Evolutionary conservation across 1,284 basidiomycete genomes (phyloP), one percentile per base, ranked within the genome.

Genomic region (Microbotryomycetes sp.): DNA sequence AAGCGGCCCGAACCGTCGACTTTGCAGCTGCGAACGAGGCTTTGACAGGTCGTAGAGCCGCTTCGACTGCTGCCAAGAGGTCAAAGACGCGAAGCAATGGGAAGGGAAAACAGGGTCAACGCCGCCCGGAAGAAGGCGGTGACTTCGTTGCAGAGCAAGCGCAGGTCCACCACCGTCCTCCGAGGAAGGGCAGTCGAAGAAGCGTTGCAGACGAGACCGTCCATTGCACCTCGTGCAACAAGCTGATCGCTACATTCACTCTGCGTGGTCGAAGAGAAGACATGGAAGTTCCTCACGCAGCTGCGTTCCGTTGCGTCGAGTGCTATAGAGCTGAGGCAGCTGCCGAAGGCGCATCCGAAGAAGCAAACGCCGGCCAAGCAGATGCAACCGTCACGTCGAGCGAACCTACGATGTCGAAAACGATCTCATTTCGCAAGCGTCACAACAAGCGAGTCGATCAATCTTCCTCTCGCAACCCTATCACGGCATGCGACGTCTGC

Each of bases 261-360:
- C 54, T 66, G 6, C 63, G 69, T 13, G 69, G 69, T 9, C 55
- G 60, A 23, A 29, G 29, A 45, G 29, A 56, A n/a, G 60, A 64
- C 35, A 52, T 69, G 21, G 47, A 58, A 3, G 57, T 65, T 9
- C 61, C 65, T 6, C 62, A 61, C 50, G 27, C 57, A 2, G 21
- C 61, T 13, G 27, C 24, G 4, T 64, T 60, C 54, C 45, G 30
- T 5, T 66, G 65, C 55, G 5, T 52, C 16, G 1, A 28, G 1
- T 64, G 65, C 21, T 2, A 3, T 18, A 6, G 15, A 5, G 51
- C 28, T 11, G 45, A n/a, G 13, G 56, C 23, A 52, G 21, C 26
- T n/a, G 48, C 52, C 35, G 23, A 13, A 16, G 11, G 29, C 3
- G 56, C 45, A 1, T 15, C 3, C 11, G 28, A 52, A 7, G 50